These are phyloP conservation scores for Moesziomyces parantarcticus DNA, from an alignment of 1,284 basidiomycete genomes.

Conservation along the genomic window DNA sequence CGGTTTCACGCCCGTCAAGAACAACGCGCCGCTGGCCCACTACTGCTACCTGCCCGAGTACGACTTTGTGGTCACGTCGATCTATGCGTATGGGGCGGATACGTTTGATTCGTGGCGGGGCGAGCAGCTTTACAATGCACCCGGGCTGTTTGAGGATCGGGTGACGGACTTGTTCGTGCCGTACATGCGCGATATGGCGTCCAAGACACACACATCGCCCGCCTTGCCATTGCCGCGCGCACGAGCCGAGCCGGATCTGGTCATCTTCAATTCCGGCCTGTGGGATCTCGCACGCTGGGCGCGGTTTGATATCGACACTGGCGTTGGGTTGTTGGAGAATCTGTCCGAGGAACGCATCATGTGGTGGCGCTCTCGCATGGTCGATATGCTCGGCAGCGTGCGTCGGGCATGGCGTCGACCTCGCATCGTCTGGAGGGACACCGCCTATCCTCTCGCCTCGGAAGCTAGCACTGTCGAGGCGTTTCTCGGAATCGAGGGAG, in stretches of 20 bases:
- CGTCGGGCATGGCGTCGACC: constrained; percentile 22
- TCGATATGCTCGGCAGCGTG: constrained; percentile 59
- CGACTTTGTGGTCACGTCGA: constrained; percentile 68
- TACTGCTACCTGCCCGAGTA: constrained; percentile 68
- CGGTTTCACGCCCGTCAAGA: constrained; percentile 33
- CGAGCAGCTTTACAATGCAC: constrained; percentile 65
- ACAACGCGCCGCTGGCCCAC: constrained; percentile 66
- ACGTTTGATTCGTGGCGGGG: constrained; percentile 66
- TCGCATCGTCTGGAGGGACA: constrained; percentile 58
- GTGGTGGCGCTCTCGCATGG: constrained; percentile 65
- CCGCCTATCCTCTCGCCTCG: constrained; percentile 42
- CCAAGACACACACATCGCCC: constrained; percentile 18
- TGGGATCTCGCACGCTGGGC: constrained; percentile 69
- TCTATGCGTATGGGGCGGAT: constrained; percentile 68
- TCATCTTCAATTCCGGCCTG: constrained; percentile 66
- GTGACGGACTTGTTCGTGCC: constrained; percentile 65
- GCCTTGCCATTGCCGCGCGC: constrained; percentile 50
- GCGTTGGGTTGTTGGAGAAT: constrained; percentile 53
- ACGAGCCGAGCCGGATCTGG: constrained; percentile 64
- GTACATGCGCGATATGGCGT: constrained; percentile 50
- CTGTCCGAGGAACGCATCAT: constrained; percentile 64
- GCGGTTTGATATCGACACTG: constrained; percentile 62
- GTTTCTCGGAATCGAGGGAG: constrained; percentile 48
- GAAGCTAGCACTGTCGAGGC: constrained; percentile 53
- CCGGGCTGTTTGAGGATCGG: constrained; percentile 67